phyloP scores from a whole-genome alignment of 78 protist genomes.

The Bodo saltans region DNA sequence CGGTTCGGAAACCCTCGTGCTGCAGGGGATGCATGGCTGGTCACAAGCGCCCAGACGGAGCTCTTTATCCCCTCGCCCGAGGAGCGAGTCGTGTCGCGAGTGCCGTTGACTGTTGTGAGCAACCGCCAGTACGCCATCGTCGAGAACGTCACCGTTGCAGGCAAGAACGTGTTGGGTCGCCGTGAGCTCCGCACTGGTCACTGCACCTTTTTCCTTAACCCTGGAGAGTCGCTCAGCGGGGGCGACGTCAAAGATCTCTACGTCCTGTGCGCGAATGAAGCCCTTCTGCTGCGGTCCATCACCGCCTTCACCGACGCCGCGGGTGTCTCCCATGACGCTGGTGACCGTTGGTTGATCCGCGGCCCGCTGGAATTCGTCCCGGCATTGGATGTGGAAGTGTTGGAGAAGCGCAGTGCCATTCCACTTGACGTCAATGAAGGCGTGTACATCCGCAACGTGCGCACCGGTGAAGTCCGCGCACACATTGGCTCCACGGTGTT shows the following conservation, averaged over 20 bases:
- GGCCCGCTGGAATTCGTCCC: conserved; percentile 43
- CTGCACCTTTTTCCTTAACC: neutral
- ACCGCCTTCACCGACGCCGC: neutral
- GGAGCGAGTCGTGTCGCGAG: neutral
- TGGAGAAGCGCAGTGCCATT: neutral
- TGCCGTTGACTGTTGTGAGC: neutral
- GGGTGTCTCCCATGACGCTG: conserved; percentile 5
- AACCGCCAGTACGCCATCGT: conserved; percentile 32
- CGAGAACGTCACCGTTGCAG: neutral
- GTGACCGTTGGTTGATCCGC: conserved; percentile 33
- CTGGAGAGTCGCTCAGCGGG: conserved; percentile 14
- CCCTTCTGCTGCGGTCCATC: conserved; percentile 1
- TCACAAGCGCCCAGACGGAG: conserved; percentile 8
- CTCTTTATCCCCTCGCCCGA: neutral
- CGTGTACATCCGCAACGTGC: conserved; percentile 8
- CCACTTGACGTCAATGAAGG: conserved; percentile 15
- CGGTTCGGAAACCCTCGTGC: conserved; percentile 23
- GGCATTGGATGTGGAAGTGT: neutral
- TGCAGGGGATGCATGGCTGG: conserved; percentile 17
- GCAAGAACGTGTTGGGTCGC: conserved; percentile 12
- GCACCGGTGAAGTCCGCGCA: conserved; percentile 41
- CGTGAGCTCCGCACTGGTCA: conserved; percentile 33
- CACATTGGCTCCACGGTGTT: conserved; percentile 67
- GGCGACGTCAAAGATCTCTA: neutral
- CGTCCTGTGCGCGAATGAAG: conserved; percentile 10